Percentiles rank a stretch among this genome's conserved stretches.
Conservation (phyloP, 129 eudicot genomes). For the Centaurea solstitialis region DNA sequence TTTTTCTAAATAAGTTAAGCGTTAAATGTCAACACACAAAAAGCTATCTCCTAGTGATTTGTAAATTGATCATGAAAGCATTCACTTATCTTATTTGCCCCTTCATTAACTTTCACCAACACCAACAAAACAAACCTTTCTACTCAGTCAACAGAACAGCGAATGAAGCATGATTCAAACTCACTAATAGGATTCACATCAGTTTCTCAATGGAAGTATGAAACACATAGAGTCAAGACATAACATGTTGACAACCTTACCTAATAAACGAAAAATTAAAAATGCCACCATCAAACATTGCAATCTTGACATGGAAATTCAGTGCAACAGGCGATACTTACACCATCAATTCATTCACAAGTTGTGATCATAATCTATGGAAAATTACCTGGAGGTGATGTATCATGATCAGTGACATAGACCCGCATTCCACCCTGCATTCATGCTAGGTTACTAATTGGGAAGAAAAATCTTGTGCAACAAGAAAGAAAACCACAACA, state of each 20-base stretch:
- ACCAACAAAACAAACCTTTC: background rate
- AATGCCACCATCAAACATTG: background rate
- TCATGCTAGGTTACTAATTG: background rate
- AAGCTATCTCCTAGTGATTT: background rate
- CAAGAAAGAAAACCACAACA: background rate
- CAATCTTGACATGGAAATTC: background rate
- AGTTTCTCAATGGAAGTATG: background rate
- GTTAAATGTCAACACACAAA: background rate
- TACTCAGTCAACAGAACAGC: background rate
- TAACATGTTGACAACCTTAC: background rate
- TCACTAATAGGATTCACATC: background rate
- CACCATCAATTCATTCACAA: background rate
- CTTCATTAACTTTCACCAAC: background rate
- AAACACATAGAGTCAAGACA: background rate
- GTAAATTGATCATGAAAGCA: background rate
- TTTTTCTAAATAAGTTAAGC: background rate
- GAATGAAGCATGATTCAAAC: background rate
- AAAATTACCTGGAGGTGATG: constrained; percentile 77
- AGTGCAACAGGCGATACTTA: background rate
- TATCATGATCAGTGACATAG: constrained; percentile 71
- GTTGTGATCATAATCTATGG: background rate
- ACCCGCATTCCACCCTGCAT: constrained; percentile 85
- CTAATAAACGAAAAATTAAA: too few species aligned
- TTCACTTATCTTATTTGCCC: background rate
- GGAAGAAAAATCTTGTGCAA: background rate